Evolutionary conservation across 192 early-diverging fungal genomes (phyloP).

Genomic region (Thamnidium elegans): DNA sequence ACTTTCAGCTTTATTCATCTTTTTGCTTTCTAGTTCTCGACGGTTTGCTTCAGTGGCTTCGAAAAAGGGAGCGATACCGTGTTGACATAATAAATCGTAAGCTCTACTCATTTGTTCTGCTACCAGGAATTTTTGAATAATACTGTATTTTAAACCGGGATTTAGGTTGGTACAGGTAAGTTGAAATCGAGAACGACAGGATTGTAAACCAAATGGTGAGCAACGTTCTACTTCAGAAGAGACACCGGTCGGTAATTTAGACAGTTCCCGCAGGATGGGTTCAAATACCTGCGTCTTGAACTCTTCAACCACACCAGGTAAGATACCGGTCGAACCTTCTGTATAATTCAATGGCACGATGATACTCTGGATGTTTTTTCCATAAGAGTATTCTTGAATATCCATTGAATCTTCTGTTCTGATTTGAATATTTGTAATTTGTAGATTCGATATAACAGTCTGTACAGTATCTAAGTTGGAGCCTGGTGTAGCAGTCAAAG

Average conservation of each 20-base stretch:
- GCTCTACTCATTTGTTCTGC: conserved; percentile 39
- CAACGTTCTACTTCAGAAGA: conserved; percentile 35
- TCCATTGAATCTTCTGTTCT: conserved; percentile 89
- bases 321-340: conserved; percentile 28
- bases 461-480: conserved; percentile 67
- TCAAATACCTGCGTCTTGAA: conserved; percentile 11
- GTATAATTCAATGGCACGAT: conserved; percentile 59
- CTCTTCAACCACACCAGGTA: conserved; percentile 4
- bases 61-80: conserved; percentile 49
- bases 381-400: conserved; percentile 69
- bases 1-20: not conserved
- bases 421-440: conserved; percentile 77
- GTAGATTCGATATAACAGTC: conserved; percentile 69
- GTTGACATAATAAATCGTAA: conserved; percentile 40
- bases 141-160: conserved; percentile 11
- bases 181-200: conserved; percentile 19
- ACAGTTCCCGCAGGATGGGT: conserved; percentile 33
- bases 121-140: conserved; percentile 21
- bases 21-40: conserved; percentile 17
- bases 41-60: conserved; percentile 29
- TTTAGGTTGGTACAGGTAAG: conserved; percentile 24
- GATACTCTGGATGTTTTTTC: conserved; percentile 61
- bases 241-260: conserved; percentile 23
- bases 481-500: conserved; percentile 87
- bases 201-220: conserved; percentile 44